Evolutionary conservation across 495 filamentous ascomycete genomes (phyloP), one percentile per base, ranked within the genome.

Genomic region (Aspergillus cristatus): DNA sequence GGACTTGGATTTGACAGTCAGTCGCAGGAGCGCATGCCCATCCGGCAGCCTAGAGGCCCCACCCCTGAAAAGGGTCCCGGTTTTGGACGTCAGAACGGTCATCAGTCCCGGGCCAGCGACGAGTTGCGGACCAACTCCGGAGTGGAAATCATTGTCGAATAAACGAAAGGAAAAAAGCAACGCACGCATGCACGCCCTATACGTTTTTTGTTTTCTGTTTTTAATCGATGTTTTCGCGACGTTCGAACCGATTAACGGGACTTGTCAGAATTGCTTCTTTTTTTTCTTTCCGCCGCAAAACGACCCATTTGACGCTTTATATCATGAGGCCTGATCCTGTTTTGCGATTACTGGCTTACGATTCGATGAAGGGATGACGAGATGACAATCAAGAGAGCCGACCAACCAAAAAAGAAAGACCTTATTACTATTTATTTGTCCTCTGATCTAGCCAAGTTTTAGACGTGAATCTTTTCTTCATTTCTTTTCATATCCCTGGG

Each of bases 31-130:
- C 67, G 75, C 45, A 73, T 79, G 42, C 84, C 85, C 34, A 77
- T 89, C 45, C 72, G 88, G 44, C 86, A 94, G 58, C 86, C 88
- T 34, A 77, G 82, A 49, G 86, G 85, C 26, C 86, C 88, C 20
- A 65, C 74, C 32, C 70, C 71, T 28, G 88, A 94, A 44, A 87
- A 88, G 63, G 77, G 75, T 31, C 61, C 77, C 39, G 86, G 84
- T 12, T 94, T 93, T 51, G 69, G 71, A 46, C 76, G 85, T 42
- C 74, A 80, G 46, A 88, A 86, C 57, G 87, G 87, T 44, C 88
- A 95, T 58, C 75, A 79, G 52, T 71, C 79, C 35, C 77, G 83
- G 36, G 79, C 84, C 41, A 91, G 86, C 61, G 88, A 89, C 71
- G 81, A 84, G 51, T 63, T 83, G 33, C 72, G 70, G 40, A 64